Evolutionary conservation across 768 basidiomycete species (phyloP).

Genomic region (Xanthoconium purpureum): DNA sequence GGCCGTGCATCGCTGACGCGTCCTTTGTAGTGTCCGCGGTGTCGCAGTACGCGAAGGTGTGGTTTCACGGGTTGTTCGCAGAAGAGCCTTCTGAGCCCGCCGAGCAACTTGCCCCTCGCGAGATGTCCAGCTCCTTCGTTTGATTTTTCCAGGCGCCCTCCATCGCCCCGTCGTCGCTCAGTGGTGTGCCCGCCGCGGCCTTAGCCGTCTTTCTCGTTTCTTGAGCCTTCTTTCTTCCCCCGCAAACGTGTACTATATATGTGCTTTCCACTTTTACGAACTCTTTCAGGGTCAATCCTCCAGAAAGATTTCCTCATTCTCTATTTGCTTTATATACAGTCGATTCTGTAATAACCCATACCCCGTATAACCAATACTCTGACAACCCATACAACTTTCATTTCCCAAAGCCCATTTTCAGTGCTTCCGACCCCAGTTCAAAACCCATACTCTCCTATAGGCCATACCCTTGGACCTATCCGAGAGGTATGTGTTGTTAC

Average conservation of each 20-base stretch:
- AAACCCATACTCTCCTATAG: no score
- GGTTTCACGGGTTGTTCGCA: constrained; percentile 9
- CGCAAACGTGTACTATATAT: background rate
- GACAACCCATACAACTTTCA: no score
- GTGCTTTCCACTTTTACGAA: background rate
- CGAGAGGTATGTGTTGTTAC: no score
- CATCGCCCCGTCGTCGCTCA: background rate
- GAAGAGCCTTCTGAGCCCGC: background rate
- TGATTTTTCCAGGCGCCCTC: background rate
- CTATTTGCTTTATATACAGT: no score
- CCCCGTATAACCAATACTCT: no score
- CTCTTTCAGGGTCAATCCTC: no score
- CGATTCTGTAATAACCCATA: no score
- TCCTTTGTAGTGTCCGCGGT: constrained; percentile 8
- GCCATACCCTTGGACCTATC: no score
- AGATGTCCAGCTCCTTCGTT: no score
- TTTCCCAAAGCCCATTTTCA: no score
- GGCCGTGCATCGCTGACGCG: background rate
- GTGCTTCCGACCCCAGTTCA: no score
- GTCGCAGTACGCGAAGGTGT: constrained; percentile 20
- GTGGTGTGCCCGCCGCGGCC: constrained; percentile 12
- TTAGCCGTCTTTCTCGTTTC: constrained; percentile 1
- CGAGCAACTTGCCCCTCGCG: background rate
- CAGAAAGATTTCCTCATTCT: background rate
- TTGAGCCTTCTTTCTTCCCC: background rate